These are phyloP conservation scores for Rhizophora apiculata DNA, from an alignment of 345 rosid genomes.

Conservation along the genomic window DNA sequence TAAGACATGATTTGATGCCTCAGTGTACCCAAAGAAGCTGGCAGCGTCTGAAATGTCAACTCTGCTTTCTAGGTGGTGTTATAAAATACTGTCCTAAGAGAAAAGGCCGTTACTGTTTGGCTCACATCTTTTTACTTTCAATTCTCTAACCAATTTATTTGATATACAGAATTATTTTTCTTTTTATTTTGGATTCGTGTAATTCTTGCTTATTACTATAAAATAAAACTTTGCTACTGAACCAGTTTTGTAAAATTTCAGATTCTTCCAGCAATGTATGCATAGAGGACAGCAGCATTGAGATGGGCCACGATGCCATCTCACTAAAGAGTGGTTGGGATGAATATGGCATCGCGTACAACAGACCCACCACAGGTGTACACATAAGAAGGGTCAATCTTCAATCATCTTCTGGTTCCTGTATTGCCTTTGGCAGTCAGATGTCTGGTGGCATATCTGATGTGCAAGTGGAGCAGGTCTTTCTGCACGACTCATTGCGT, in stretches of 20 bases:
- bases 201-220: background rate
- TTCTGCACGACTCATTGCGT: conserved; percentile 43
- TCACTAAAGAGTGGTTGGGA: conserved; percentile 97
- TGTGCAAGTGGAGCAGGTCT: conserved; percentile 47
- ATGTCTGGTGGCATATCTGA: conserved; percentile 94
- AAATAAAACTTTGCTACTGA: background rate
- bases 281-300: conserved; percentile 70
- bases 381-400: conserved; percentile 61
- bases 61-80: background rate
- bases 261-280: conserved; percentile 88
- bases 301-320: conserved; percentile 68
- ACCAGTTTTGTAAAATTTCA: conserved; percentile 24
- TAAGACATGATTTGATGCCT: no score
- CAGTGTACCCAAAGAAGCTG: no score
- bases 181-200: background rate
- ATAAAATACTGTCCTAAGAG: background rate
- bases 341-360: conserved; percentile 74
- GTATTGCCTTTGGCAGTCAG: conserved; percentile 84
- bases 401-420: conserved; percentile 68
- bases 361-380: conserved; percentile 57
- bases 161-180: background rate
- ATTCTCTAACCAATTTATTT: background rate
- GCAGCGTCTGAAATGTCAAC: no score
- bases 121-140: background rate
- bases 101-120: background rate